These are phyloP conservation scores for Phytophthora lateralis DNA, from an alignment of 352 stramenopile genomes.

Conservation along the genomic window DNA sequence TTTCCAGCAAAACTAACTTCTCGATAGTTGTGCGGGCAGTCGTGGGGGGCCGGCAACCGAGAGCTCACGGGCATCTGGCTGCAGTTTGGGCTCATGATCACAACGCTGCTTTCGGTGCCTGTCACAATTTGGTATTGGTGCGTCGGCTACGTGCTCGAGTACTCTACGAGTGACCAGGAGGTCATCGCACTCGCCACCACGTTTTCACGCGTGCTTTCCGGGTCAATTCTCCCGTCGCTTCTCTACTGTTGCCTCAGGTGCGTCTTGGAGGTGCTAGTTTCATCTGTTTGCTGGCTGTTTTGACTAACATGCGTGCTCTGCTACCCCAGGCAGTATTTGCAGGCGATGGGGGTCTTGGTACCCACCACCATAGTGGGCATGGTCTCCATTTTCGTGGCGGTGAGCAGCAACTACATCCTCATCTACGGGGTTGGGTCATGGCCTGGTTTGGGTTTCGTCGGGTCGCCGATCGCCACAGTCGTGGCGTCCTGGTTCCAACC, in stretches of 20 bases:
- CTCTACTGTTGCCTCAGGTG: conserved; percentile 70
- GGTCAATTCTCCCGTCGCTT: conserved; percentile 63
- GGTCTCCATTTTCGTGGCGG: conserved; percentile 63
- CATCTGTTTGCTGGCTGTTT: background rate
- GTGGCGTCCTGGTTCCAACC: conserved; percentile 83
- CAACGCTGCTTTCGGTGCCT: conserved; percentile 56
- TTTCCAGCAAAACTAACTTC: conserved; percentile 4
- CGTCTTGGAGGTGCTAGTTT: background rate
- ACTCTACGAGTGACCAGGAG: conserved; percentile 62
- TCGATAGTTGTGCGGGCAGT: conserved; percentile 67
- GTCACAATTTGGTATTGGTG: conserved; percentile 80
- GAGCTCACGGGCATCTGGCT: conserved; percentile 79
- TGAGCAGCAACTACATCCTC: conserved; percentile 69
- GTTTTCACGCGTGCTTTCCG: conserved; percentile 68
- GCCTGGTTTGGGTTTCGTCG: conserved; percentile 69
- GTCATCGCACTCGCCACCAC: conserved; percentile 59
- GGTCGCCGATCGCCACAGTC: conserved; percentile 80
- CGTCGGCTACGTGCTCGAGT: conserved; percentile 60
- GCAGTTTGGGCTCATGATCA: conserved; percentile 68
- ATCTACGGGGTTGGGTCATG: conserved; percentile 68
- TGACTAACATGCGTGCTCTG: conserved; percentile 3
- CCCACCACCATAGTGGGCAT: conserved; percentile 71
- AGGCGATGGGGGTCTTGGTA: conserved; percentile 66
- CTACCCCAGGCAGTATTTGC: conserved; percentile 62
- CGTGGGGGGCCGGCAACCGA: conserved; percentile 68